A percentile compares a stretch with the other conserved stretches of the same genome.
Conservation (phyloP, 2,329 filamentous ascomycete species). For the Hypoxylon sp. region DNA sequence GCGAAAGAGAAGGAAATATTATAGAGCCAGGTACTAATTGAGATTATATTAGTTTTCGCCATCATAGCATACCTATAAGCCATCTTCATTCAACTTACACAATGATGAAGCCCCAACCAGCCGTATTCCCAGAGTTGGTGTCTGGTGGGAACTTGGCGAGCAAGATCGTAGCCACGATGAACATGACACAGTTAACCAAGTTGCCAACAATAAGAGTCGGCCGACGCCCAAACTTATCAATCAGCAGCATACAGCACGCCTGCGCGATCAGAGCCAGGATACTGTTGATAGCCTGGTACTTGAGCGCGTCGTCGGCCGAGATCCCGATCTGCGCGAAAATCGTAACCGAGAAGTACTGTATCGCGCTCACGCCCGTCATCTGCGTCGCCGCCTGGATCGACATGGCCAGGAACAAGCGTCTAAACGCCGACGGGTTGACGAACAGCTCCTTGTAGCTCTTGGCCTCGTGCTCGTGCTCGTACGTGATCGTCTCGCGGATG, state of each 20-base stretch:
- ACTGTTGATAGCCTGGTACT: conserved; percentile 82
- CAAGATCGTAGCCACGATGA: conserved; percentile 75
- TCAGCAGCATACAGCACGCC: conserved; percentile 75
- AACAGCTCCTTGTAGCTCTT: conserved; percentile 81
- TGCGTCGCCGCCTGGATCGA: conserved; percentile 79
- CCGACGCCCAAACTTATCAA: conserved; percentile 79
- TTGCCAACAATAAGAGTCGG: conserved; percentile 82
- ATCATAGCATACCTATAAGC: neutral
- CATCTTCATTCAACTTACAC: conserved; percentile 55
- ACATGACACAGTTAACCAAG: conserved; percentile 77
- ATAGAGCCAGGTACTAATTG: conserved; percentile 78
- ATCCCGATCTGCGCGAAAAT: conserved; percentile 82
- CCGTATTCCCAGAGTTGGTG: conserved; percentile 64
- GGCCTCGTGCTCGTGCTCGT: conserved; percentile 77
- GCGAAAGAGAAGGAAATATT: conserved; percentile 82
- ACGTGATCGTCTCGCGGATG: conserved; percentile 70
- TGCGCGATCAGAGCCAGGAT: conserved; percentile 79
- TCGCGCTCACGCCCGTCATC: conserved; percentile 82
- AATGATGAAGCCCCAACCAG: conserved; percentile 81
- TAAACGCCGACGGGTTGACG: conserved; percentile 75
- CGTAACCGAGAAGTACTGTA: conserved; percentile 79
- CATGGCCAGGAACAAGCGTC: conserved; percentile 78
- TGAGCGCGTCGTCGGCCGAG: conserved; percentile 72
- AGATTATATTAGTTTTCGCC: conserved; percentile 21
- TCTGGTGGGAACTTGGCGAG: conserved; percentile 72